Evolutionary conservation across 306 rosid genomes (phyloP).

Genomic region (Glycine soja): DNA sequence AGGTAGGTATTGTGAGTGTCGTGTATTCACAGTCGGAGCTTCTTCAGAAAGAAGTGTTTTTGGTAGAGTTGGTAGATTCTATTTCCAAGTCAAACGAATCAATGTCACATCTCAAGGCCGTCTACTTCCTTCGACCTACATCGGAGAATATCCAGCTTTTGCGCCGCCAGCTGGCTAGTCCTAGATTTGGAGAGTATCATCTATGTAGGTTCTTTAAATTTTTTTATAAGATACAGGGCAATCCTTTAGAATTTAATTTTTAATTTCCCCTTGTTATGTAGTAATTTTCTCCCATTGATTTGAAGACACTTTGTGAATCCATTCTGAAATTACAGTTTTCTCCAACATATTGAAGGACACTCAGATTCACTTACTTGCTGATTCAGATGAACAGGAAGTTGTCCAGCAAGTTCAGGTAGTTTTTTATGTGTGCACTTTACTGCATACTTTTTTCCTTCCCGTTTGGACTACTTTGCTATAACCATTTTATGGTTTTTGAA

Average conservation of each 20-base stretch:
- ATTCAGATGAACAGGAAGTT: slow-evolving; percentile 94
- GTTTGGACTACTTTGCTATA: slow-evolving; percentile 23
- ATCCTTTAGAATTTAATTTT: slow-evolving; percentile 41
- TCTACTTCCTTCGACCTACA: slow-evolving; percentile 88
- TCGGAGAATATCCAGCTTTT: slow-evolving; percentile 80
- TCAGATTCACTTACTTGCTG: slow-evolving; percentile 89
- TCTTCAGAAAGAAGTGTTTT: slow-evolving; percentile 89
- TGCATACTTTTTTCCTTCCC: not conserved
- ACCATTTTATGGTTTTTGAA: slow-evolving; percentile 22
- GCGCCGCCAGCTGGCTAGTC: slow-evolving; percentile 81
- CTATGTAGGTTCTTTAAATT: slow-evolving; percentile 69
- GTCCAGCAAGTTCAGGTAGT: slow-evolving; percentile 96
- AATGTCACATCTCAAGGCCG: slow-evolving; percentile 95
- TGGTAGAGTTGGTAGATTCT: slow-evolving; percentile 87
- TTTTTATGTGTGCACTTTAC: slow-evolving; percentile 19
- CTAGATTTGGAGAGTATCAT: slow-evolving; percentile 96
- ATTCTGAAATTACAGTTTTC: slow-evolving; percentile 84
- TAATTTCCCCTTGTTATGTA: slow-evolving; percentile 38
- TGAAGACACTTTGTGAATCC: slow-evolving; percentile 60
- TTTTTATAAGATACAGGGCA: not conserved
- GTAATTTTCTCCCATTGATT: slow-evolving; percentile 45
- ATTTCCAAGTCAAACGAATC: slow-evolving; percentile 81
- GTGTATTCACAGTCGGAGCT: slow-evolving; percentile 95
- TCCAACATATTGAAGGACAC: slow-evolving; percentile 96
- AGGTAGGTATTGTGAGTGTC: slow-evolving; percentile 93